These are phyloP conservation scores for Aspergillus sclerotialis DNA, from an alignment of 2,329 filamentous ascomycete genomes.

Conservation along the genomic window DNA sequence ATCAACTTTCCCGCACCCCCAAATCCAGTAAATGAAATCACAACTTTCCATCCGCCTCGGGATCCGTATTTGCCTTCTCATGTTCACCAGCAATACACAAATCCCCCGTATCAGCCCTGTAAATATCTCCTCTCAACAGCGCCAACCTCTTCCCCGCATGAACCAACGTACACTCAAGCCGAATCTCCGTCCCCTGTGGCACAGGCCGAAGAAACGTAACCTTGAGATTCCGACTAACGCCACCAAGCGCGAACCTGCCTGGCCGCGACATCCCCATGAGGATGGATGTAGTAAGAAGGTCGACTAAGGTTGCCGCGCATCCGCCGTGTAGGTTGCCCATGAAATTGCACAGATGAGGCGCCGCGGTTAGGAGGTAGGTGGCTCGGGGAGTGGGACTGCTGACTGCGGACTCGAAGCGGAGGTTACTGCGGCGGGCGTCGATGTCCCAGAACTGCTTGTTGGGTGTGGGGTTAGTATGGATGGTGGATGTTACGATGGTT, in stretches of 20 bases:
- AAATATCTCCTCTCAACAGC: slow-evolving; percentile 50
- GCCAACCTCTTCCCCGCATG: slow-evolving; percentile 51
- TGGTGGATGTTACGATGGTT: neutral
- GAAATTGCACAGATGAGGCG: slow-evolving; percentile 81
- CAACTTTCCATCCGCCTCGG: slow-evolving; percentile 19
- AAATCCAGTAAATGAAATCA: slow-evolving; percentile 4
- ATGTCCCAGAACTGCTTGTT: slow-evolving; percentile 25
- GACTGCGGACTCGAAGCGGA: slow-evolving; percentile 33
- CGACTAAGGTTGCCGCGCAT: slow-evolving; percentile 60
- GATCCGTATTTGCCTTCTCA: slow-evolving; percentile 57
- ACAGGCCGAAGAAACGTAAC: slow-evolving; percentile 62
- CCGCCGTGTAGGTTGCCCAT: slow-evolving; percentile 91
- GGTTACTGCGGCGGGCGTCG: slow-evolving; percentile 19
- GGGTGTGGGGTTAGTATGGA: slow-evolving; percentile 1
- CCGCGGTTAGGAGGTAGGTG: slow-evolving; percentile 51
- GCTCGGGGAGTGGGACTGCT: slow-evolving; percentile 26
- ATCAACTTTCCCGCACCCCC: too few relatives aligned
- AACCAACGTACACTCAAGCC: slow-evolving; percentile 53
- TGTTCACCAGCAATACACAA: slow-evolving; percentile 57
- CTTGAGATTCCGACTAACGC: slow-evolving; percentile 59
- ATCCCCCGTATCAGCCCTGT: slow-evolving; percentile 45
- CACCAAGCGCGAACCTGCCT: slow-evolving; percentile 56
- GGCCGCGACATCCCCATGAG: slow-evolving; percentile 51
- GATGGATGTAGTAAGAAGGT: slow-evolving; percentile 56
- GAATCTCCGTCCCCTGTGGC: slow-evolving; percentile 44